phyloP scores from a whole-genome alignment of 495 filamentous ascomycete species.

The Lasiosphaeriaceae sp. region DNA sequence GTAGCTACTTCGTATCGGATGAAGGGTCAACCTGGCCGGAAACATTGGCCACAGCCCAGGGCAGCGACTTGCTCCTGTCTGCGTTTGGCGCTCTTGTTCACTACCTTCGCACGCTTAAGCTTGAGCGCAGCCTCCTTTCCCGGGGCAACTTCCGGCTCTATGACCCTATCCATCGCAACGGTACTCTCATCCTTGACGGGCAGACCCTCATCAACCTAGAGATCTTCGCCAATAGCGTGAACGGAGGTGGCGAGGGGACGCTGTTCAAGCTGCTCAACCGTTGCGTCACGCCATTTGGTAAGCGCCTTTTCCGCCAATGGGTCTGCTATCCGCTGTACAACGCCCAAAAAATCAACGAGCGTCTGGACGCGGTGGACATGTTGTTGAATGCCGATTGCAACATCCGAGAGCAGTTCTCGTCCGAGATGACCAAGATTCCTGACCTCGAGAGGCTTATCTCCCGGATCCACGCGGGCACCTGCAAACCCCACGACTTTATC shows the following conservation, averaged over 20 bases:
- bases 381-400: constrained; percentile 77
- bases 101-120: constrained; percentile 82
- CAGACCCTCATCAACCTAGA: constrained; percentile 98
- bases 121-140: constrained; percentile 82
- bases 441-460: constrained; percentile 94
- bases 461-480: constrained; percentile 84
- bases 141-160: constrained; percentile 91
- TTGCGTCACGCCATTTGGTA: constrained; percentile 95
- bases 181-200: constrained; percentile 89
- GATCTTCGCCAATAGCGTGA: constrained; percentile 90
- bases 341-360: constrained; percentile 79
- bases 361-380: constrained; percentile 91
- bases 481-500: constrained; percentile 86
- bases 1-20: constrained; percentile 70
- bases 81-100: constrained; percentile 85
- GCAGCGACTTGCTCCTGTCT: constrained; percentile 85
- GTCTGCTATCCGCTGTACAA: constrained; percentile 93
- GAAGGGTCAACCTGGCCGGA: constrained; percentile 72
- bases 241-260: constrained; percentile 80
- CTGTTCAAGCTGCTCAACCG: constrained; percentile 87
- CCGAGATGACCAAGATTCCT: constrained; percentile 82
- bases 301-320: constrained; percentile 96
- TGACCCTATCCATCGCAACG: constrained; percentile 88
- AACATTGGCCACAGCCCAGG: constrained; percentile 64
- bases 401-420: constrained; percentile 79